Percentiles rank a stretch among this genome's conserved stretches.
phyloP scores from a whole-genome alignment of 176 grass and related monocot genomes.

The Zizania latifolia region DNA sequence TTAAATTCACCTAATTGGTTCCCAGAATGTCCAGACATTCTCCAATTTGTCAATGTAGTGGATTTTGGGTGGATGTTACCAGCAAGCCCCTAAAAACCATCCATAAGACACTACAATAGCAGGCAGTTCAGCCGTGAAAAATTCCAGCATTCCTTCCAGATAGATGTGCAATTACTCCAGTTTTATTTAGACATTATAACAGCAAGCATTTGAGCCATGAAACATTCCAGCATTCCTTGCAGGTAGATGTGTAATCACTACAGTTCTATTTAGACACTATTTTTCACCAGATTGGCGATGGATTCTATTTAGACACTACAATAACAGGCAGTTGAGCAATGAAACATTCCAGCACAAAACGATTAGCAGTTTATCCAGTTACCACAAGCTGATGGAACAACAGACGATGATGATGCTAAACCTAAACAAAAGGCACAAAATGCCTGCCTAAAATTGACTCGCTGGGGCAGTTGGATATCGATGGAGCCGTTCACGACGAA shows the following conservation, averaged over 20 bases:
- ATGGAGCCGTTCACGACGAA: slow-evolving; percentile 74
- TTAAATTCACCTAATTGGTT: neutral
- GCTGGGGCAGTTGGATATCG: slow-evolving; percentile 63
- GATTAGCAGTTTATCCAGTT: neutral
- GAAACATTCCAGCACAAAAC: no score
- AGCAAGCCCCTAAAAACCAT: neutral
- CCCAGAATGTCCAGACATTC: neutral
- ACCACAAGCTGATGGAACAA: neutral
- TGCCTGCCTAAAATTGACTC: slow-evolving; percentile 76
- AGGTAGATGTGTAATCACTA: no score
- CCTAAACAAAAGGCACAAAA: neutral
- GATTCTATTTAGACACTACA: no score
- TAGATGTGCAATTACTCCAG: no score
- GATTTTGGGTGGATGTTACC: neutral
- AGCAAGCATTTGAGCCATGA: neutral
- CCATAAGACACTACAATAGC: neutral
- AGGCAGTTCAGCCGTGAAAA: neutral
- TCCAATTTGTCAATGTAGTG: neutral
- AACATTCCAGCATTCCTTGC: neutral
- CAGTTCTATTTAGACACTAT: neutral
- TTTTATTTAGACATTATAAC: neutral
- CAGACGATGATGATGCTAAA: neutral
- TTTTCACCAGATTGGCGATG: no score
- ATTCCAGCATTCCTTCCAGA: neutral
- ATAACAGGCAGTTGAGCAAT: no score